Percentiles rank a stretch among this genome's conserved stretches.
phyloP scores from a whole-genome alignment of 2,329 filamentous ascomycete genomes.

The Calonectria hawksworthii region DNA sequence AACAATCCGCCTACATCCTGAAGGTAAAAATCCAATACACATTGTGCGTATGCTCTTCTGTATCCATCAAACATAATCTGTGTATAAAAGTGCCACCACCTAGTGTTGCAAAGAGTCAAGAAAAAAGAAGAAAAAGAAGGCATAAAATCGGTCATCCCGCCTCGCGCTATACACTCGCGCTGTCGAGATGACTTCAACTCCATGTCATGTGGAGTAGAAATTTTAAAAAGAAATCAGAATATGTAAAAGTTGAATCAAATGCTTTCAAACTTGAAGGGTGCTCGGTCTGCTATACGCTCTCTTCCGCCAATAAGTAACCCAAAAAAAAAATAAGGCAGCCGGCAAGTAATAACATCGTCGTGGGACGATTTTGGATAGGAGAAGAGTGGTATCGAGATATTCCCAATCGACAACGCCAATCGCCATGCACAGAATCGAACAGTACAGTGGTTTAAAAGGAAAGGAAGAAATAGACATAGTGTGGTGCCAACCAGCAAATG shows the following conservation, averaged over 20 bases:
- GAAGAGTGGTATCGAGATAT: slow-evolving; percentile 38
- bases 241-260: slow-evolving; percentile 27
- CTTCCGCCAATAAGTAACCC: slow-evolving; percentile 14
- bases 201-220: slow-evolving; percentile 21
- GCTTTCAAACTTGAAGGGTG: slow-evolving; percentile 5
- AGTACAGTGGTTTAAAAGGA: slow-evolving; percentile 36
- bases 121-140: slow-evolving; percentile 30
- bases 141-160: slow-evolving; percentile 26
- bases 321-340: slow-evolving; percentile 26
- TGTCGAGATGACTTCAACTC: slow-evolving; percentile 17
- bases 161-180: not conserved
- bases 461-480: slow-evolving; percentile 35
- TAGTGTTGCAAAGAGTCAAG: slow-evolving; percentile 25
- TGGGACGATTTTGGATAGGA: slow-evolving; percentile 23
- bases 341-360: slow-evolving; percentile 23
- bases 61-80: slow-evolving; percentile 43
- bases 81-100: slow-evolving; percentile 25
- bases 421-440: slow-evolving; percentile 55
- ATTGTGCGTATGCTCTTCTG: slow-evolving; percentile 26
- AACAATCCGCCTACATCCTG: slow-evolving; percentile 4
- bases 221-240: slow-evolving; percentile 26
- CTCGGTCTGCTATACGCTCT: slow-evolving; percentile 20
- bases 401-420: slow-evolving; percentile 51
- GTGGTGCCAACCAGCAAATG: slow-evolving; percentile 16
- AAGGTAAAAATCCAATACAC: slow-evolving; percentile 24